phyloP scores from a whole-genome alignment of 108 stramenopile genomes.

The Parmales sp. region DNA sequence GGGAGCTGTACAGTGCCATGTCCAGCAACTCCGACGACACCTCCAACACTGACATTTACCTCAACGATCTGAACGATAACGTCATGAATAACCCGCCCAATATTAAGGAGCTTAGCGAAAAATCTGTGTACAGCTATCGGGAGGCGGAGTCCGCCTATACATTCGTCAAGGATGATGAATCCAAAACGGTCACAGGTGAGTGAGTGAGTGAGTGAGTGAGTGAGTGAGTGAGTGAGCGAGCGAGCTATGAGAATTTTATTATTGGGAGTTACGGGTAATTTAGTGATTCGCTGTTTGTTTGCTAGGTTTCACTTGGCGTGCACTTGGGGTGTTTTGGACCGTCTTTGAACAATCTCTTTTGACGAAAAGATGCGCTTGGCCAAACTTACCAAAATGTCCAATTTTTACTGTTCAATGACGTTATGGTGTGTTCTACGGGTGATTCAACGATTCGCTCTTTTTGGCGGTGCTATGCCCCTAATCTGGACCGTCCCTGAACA shows the following conservation, averaged over 20 bases:
- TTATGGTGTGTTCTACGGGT: background rate
- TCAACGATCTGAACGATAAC: conserved; percentile 21
- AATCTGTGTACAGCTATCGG: conserved; percentile 59
- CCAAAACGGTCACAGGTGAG: conserved; percentile 27
- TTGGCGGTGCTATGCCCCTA: no score
- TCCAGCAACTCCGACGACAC: conserved; percentile 30
- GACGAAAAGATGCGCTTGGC: no score
- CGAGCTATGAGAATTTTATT: background rate
- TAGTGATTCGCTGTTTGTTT: no score
- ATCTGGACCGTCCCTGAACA: no score
- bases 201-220: conserved; percentile 2
- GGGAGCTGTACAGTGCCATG: conserved; percentile 81
- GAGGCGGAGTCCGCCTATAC: conserved; percentile 87
- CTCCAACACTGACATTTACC: conserved; percentile 63
- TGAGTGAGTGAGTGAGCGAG: background rate
- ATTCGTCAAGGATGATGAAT: conserved; percentile 37
- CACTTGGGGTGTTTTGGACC: no score
- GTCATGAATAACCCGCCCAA: conserved; percentile 67
- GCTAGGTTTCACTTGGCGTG: no score
- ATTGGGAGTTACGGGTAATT: background rate
- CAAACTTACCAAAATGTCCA: background rate
- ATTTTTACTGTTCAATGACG: background rate
- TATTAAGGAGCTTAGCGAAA: conserved; percentile 39
- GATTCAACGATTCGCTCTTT: no score
- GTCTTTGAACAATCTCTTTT: no score